phyloP scores from a whole-genome alignment of 352 stramenopile species.

The Peronospora destructor region DNA sequence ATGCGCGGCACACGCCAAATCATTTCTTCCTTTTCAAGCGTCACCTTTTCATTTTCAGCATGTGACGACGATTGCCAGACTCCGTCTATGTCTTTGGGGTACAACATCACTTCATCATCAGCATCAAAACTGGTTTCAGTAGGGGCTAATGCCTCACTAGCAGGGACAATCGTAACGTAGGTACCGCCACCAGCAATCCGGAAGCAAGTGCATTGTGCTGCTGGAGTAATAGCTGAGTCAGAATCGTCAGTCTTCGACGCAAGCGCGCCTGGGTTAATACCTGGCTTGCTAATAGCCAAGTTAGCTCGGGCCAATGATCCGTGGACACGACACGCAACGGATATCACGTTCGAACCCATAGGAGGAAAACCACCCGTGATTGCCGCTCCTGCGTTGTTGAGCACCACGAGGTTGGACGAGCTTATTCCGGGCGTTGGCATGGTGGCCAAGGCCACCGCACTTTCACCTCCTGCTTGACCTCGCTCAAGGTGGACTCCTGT shows the following conservation, averaged over 20 bases:
- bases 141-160: conserved; percentile 6
- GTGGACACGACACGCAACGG: conserved; percentile 26
- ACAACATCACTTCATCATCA: conserved; percentile 20
- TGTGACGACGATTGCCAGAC: conserved; percentile 24
- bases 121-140: conserved; percentile 16
- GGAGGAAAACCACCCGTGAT: conserved; percentile 2
- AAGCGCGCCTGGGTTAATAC: neutral
- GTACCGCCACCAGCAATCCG: conserved; percentile 20
- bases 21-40: conserved; percentile 20
- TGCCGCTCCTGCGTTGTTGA: conserved; percentile 22
- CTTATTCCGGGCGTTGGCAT: conserved; percentile 9
- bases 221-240: neutral
- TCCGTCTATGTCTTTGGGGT: conserved; percentile 27
- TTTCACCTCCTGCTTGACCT: conserved; percentile 5
- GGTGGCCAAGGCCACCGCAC: conserved; percentile 14
- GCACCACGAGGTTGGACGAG: conserved; percentile 12
- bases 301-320: conserved; percentile 11
- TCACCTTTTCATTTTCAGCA: conserved; percentile 20
- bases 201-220: conserved; percentile 33
- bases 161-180: conserved; percentile 28
- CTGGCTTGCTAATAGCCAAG: conserved; percentile 3
- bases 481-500: neutral
- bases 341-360: conserved; percentile 21
- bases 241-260: neutral
- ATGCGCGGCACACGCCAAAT: conserved; percentile 52